Conservation (phyloP, 2,329 filamentous ascomycete species). For the Tetracladium maxilliforme region DNA sequence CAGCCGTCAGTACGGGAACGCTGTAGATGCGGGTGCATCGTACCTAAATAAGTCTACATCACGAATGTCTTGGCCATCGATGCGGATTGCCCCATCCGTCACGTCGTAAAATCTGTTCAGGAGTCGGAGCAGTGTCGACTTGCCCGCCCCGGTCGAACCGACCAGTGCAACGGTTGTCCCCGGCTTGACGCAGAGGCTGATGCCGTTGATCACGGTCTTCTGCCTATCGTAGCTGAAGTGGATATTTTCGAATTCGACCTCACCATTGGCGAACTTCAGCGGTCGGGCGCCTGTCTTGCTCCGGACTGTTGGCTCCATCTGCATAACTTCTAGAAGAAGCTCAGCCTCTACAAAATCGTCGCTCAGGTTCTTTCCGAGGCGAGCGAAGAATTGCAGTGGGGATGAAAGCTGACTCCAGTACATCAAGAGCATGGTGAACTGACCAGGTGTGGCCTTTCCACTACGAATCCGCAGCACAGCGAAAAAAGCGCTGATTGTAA, state of each 20-base stretch:
- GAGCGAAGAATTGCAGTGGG: constrained; percentile 33
- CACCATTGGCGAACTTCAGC: constrained; percentile 27
- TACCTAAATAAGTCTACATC: constrained; percentile 29
- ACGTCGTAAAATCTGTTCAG: constrained; percentile 47
- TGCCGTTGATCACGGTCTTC: constrained; percentile 30
- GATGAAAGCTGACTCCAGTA: constrained; percentile 42
- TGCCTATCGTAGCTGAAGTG: constrained; percentile 38
- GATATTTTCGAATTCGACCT: constrained; percentile 38
- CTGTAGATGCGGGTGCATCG: neutral
- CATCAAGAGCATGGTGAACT: constrained; percentile 48
- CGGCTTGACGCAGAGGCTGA: constrained; percentile 30
- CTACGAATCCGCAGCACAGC: constrained; percentile 35
- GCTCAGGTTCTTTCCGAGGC: constrained; percentile 29
- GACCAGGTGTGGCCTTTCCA: constrained; percentile 34
- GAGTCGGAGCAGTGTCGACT: constrained; percentile 46
- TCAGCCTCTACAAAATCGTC: constrained; percentile 50
- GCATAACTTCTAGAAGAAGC: constrained; percentile 38
- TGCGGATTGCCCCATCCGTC: constrained; percentile 32
- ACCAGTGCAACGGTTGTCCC: constrained; percentile 45
- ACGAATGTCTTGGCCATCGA: constrained; percentile 45
- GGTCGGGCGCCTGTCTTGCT: constrained; percentile 28
- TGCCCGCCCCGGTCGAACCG: constrained; percentile 46
- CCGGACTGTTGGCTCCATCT: constrained; percentile 37
- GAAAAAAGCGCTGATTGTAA: constrained; percentile 31
- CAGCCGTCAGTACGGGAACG: constrained; percentile 11